Conservation (phyloP, 2,329 filamentous ascomycete genomes). For the Aspergillus novoparasiticus region DNA sequence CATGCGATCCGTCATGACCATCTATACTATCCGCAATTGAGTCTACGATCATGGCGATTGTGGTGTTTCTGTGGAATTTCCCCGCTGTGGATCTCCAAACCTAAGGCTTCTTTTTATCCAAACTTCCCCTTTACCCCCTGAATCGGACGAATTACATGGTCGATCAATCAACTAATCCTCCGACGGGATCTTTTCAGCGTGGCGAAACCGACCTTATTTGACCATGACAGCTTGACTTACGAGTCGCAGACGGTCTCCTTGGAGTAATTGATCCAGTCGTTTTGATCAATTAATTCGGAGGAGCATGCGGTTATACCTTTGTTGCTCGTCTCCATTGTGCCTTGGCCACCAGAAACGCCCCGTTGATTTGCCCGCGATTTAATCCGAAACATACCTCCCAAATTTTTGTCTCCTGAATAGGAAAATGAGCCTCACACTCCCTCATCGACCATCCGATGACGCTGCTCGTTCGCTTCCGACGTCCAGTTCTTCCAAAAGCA, state of each 20-base stretch:
- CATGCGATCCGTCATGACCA: neutral
- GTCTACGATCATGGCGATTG: slow-evolving; percentile 16
- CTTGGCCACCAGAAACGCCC: neutral
- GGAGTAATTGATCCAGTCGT: neutral
- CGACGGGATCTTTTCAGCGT: neutral
- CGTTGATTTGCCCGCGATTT: slow-evolving; percentile 1
- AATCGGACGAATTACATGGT: slow-evolving; percentile 18
- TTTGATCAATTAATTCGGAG: neutral
- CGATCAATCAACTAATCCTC: slow-evolving; percentile 5
- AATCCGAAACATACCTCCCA: slow-evolving; percentile 4
- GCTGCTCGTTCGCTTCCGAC: slow-evolving; percentile 52
- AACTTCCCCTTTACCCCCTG: slow-evolving; percentile 27
- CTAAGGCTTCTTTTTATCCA: slow-evolving; percentile 1
- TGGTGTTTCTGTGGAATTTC: slow-evolving; percentile 24
- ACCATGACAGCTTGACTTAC: neutral
- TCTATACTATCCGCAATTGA: neutral
- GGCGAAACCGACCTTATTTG: neutral
- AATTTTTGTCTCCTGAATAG: neutral
- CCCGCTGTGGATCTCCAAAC: slow-evolving; percentile 29
- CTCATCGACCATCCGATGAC: slow-evolving; percentile 44
- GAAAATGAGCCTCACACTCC: slow-evolving; percentile 41
- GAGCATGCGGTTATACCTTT: slow-evolving; percentile 1
- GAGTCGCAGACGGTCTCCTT: neutral
- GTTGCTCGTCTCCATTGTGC: neutral
- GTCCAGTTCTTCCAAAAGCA: slow-evolving; percentile 44